Evolutionary conservation across 2,329 filamentous ascomycete species (phyloP).

Genomic region (Lasiodiplodia citricola): DNA sequence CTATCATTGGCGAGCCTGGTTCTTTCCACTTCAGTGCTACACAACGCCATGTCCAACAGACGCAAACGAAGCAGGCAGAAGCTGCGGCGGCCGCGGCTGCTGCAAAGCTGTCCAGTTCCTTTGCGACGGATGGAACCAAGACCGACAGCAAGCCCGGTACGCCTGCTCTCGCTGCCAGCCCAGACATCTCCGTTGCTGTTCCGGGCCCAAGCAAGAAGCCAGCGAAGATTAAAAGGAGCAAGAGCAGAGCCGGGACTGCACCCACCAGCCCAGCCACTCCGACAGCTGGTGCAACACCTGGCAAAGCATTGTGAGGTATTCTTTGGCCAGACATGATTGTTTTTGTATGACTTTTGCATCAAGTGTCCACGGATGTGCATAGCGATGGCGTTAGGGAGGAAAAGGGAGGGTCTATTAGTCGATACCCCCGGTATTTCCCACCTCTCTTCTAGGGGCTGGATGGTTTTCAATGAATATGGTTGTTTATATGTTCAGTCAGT

Average conservation of each 20-base stretch:
- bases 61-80: constrained; percentile 39
- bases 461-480: neutral
- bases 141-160: constrained; percentile 18
- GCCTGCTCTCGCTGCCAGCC: constrained; percentile 15
- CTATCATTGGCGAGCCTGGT: constrained; percentile 67
- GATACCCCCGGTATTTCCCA: constrained; percentile 2
- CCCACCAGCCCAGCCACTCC: constrained; percentile 37
- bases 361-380: neutral
- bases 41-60: constrained; percentile 48
- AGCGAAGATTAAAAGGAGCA: constrained; percentile 43
- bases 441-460: neutral
- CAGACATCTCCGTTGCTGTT: neutral
- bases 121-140: constrained; percentile 16
- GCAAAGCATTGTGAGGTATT: neutral
- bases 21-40: constrained; percentile 62
- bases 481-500: neutral
- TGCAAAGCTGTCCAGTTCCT: constrained; percentile 38
- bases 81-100: constrained; percentile 38
- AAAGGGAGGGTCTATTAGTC: neutral
- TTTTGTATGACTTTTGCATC: neutral
- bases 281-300: constrained; percentile 9
- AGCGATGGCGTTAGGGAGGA: constrained; percentile 6
- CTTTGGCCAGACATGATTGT: neutral
- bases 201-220: constrained; percentile 30
- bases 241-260: constrained; percentile 44